Base-by-base conservation (phyloP, 148 eudicot genomes). In the Selenicereus undatus region DNA sequence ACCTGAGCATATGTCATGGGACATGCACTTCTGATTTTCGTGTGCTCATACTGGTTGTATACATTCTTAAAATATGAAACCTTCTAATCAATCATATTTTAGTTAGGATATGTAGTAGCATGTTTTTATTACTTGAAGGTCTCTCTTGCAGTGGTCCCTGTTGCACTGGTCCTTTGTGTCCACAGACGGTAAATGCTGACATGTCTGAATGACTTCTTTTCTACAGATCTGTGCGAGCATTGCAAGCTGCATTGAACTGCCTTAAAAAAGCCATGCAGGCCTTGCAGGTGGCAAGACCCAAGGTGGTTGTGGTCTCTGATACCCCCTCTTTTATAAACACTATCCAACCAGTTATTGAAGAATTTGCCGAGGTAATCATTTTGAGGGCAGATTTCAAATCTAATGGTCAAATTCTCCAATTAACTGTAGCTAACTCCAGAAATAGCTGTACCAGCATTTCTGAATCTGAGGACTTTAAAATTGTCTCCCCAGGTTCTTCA, bases 221-320 rank as follows among this genome's bases (percentile, higher is more conserved):
- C 29, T 79, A 51, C 62, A 92, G 98, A 82, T 88, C 97, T 50
- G 84, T 88, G 78, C 88, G 97, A 83, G 91, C 98, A 82, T 86
- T 86, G 56, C 88, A 83, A 74, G 93, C 98, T 30, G 98, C 92
- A 6, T 73, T 91, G 81, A 88, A 82, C 86, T 95, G 98, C 90
- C 82, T 90, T 60, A 89, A 80, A 84, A 90, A 88, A 82, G 88
- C 93, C 48, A 64, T 86, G 62, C 77, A 77, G 42, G 86, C 84
- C 79, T 74, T 84, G 13, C 87, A 80, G 62, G 43, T 42, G 7
- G 81, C 81, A 65, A 89, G 80, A 85, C 97, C 93, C 10, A 93
- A 85, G 79, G 88, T 95, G 45, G 94, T 89, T 70, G 39, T 95
- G 81, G 89, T 95, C 77, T 95, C 98, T 17, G 98, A 95, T 86